These are phyloP conservation scores for Cyamopsis tetragonoloba DNA, from an alignment of 306 rosid species.

Conservation along the genomic window DNA sequence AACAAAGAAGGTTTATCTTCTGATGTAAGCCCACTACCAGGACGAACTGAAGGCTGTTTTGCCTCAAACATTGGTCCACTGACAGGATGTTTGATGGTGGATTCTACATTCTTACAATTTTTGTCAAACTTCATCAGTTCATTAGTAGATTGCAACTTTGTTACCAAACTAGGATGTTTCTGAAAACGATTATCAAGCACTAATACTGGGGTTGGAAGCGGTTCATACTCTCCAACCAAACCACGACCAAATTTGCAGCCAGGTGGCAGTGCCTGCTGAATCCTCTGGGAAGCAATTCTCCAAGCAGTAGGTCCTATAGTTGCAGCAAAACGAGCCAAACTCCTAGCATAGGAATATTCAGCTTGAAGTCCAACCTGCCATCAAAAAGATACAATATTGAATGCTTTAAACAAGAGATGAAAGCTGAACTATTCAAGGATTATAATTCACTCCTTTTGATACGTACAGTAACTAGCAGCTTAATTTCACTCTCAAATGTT, in stretches of 20 bases:
- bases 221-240: constrained; percentile 99
- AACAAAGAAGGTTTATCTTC: constrained; percentile 54
- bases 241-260: constrained; percentile 92
- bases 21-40: constrained; percentile 43
- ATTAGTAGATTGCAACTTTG: constrained; percentile 35
- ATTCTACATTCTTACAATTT: constrained; percentile 39
- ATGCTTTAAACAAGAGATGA: constrained; percentile 15
- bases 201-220: constrained; percentile 88
- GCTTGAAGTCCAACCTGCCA: constrained; percentile 97
- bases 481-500: constrained; percentile 80
- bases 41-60: constrained; percentile 35
- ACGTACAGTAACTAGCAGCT: constrained; percentile 91
- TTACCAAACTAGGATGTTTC: constrained; percentile 44
- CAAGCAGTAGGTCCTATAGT: constrained; percentile 88
- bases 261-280: constrained; percentile 79
- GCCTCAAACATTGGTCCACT: constrained; percentile 43
- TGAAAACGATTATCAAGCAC: constrained; percentile 54
- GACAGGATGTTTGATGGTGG: constrained; percentile 37
- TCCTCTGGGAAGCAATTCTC: constrained; percentile 87
- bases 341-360: constrained; percentile 90
- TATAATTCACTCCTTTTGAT: constrained; percentile 19
- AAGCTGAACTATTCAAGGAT: constrained; percentile 26
- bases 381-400: constrained; percentile 1
- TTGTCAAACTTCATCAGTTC: constrained; percentile 46
- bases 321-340: constrained; percentile 95